Percentiles rank a stretch among this genome's conserved stretches.
Evolutionary conservation across 1,139 yeast species (phyloP).

Genomic region (Wickerhamomyces sp.): DNA sequence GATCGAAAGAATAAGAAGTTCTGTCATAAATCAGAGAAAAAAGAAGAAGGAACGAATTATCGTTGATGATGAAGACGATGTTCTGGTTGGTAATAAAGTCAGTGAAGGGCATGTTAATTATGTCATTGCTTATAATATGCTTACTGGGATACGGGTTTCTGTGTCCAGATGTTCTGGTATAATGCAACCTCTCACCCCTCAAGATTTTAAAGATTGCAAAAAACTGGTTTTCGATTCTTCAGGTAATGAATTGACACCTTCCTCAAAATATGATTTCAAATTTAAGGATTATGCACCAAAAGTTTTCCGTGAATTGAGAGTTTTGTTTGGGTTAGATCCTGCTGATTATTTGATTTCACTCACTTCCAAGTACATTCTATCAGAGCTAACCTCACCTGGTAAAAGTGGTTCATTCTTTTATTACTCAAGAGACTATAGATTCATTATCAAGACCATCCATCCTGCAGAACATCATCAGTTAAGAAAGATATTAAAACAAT

Average conservation of each 20-base stretch:
- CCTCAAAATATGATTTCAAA: conserved; percentile 91
- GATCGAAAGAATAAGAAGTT: conserved; percentile 39
- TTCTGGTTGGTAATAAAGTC: conserved; percentile 74
- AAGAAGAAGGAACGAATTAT: conserved; percentile 28
- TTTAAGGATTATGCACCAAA: conserved; percentile 96
- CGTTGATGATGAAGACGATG: conserved; percentile 28
- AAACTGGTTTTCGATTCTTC: conserved; percentile 83
- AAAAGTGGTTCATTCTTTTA: conserved; percentile 96
- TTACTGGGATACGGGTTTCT: conserved; percentile 94
- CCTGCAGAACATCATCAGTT: conserved; percentile 88
- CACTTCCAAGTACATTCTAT: conserved; percentile 87
- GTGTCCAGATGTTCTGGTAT: conserved; percentile 89
- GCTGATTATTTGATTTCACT: conserved; percentile 92
- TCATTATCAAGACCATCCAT: conserved; percentile 93
- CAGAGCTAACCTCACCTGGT: conserved; percentile 94
- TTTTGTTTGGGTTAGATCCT: conserved; percentile 81
- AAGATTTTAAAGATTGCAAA: conserved; percentile 66
- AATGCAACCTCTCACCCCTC: conserved; percentile 64
- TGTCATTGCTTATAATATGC: conserved; percentile 93
- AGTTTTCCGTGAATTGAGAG: conserved; percentile 83
- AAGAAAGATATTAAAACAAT: conserved; percentile 67
- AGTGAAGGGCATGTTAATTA: conserved; percentile 92
- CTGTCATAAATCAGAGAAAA: conserved; percentile 30
- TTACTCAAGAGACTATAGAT: conserved; percentile 88
- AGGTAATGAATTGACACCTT: conserved; percentile 88